phyloP scores from a whole-genome alignment of 192 early-diverging fungal species.

The Coemansia sp. region DNA sequence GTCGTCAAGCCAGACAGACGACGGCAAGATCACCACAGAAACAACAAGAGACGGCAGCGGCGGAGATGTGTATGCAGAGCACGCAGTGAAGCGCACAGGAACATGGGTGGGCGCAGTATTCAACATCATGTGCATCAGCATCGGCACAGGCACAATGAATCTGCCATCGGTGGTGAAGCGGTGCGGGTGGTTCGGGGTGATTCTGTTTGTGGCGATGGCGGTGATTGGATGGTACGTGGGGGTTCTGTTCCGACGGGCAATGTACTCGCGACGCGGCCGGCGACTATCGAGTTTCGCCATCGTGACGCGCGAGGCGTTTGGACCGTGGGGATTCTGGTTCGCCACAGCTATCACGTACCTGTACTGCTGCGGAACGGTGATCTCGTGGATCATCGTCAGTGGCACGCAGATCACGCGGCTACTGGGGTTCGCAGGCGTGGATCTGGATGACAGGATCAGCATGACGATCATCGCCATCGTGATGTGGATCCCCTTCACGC shows the following conservation, averaged over 20 bases:
- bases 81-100: slow-evolving; percentile 50
- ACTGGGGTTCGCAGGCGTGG: slow-evolving; percentile 44
- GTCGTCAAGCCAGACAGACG: slow-evolving; percentile 9
- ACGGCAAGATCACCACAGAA: background rate
- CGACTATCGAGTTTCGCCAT: slow-evolving; percentile 64
- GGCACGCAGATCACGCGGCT: slow-evolving; percentile 68
- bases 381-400: slow-evolving; percentile 74
- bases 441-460: slow-evolving; percentile 58
- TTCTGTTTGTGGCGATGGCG: slow-evolving; percentile 68
- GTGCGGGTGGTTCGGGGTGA: slow-evolving; percentile 77
- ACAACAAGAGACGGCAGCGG: background rate
- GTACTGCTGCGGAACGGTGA: slow-evolving; percentile 67
- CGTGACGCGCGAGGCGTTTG: slow-evolving; percentile 71
- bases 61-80: slow-evolving; percentile 27
- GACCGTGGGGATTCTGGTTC: slow-evolving; percentile 61
- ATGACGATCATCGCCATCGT: slow-evolving; percentile 66
- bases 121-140: slow-evolving; percentile 73
- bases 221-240: slow-evolving; percentile 75
- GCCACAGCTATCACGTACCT: slow-evolving; percentile 58
- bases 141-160: slow-evolving; percentile 79
- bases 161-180: slow-evolving; percentile 74
- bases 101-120: slow-evolving; percentile 61
- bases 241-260: slow-evolving; percentile 66
- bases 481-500: slow-evolving; percentile 75
- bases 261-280: slow-evolving; percentile 67